Evolutionary conservation across 306 rosid species (phyloP).

Genomic region (Luffa aegyptiaca): DNA sequence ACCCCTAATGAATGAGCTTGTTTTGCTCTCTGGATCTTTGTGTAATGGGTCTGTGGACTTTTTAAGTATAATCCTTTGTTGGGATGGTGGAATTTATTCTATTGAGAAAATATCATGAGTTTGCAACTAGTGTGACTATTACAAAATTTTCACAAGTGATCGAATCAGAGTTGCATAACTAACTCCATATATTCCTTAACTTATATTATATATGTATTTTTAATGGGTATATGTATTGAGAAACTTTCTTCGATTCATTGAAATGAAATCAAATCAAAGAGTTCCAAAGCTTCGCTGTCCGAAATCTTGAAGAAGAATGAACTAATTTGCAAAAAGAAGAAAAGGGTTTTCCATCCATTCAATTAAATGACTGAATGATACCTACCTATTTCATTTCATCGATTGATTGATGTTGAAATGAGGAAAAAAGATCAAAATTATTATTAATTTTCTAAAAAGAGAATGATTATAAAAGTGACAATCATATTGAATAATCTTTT

Average conservation of each 20-base stretch:
- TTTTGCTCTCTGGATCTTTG: neutral
- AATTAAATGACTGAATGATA: slow-evolving; percentile 6
- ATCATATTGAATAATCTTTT: neutral
- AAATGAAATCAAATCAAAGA: neutral
- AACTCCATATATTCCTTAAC: no score
- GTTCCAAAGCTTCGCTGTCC: neutral
- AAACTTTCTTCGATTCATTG: neutral
- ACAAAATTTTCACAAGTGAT: neutral
- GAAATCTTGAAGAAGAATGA: neutral
- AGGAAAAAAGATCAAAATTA: no score
- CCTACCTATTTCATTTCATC: neutral
- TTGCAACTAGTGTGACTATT: neutral
- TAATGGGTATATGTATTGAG: no score
- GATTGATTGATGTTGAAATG: neutral
- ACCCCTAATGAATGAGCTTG: neutral
- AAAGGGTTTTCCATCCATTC: neutral
- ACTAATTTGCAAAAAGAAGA: neutral
- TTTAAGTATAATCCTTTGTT: neutral
- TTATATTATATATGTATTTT: no score
- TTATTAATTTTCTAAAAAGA: no score
- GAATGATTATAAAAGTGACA: neutral
- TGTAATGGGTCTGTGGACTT: neutral
- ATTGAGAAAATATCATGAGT: neutral
- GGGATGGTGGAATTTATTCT: neutral
- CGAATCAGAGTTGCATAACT: no score